Evolutionary conservation across 1,284 basidiomycete species (phyloP).

Genomic region (Leccinum cinnamomeum): DNA sequence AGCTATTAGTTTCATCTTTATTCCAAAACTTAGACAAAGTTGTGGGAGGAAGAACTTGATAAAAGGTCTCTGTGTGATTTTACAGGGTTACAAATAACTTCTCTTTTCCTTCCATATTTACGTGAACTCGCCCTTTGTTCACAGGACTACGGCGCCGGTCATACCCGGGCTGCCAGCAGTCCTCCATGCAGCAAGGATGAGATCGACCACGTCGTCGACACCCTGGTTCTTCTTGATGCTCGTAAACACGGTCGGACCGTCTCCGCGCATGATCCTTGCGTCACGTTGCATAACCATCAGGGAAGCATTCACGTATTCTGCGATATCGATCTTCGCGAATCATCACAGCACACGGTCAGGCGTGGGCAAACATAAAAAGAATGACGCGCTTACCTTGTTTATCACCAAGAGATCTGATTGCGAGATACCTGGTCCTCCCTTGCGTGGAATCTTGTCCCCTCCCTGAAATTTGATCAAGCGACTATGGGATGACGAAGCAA

Average conservation of each 20-base stretch:
- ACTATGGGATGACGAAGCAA: conserved; percentile 9
- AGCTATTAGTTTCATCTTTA: not conserved
- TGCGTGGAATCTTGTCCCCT: conserved; percentile 97
- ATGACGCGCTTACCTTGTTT: conserved; percentile 73
- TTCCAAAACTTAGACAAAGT: not conserved
- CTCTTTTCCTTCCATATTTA: not conserved
- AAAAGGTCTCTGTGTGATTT: not conserved
- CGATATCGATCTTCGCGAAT: conserved; percentile 77
- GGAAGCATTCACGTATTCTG: conserved; percentile 90
- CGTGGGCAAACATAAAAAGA: not conserved
- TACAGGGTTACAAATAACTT: not conserved
- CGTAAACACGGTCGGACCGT: conserved; percentile 92
- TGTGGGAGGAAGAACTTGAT: not conserved
- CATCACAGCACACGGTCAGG: not conserved
- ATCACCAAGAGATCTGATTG: conserved; percentile 94
- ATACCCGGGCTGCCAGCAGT: conserved; percentile 71
- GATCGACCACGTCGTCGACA: conserved; percentile 79
- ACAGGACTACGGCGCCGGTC: conserved; percentile 45
- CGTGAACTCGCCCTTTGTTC: conserved; percentile 30
- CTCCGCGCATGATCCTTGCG: conserved; percentile 89
- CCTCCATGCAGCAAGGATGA: conserved; percentile 87
- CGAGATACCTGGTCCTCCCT: conserved; percentile 96
- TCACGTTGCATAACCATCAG: conserved; percentile 95
- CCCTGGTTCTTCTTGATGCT: conserved; percentile 82
- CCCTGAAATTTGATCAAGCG: conserved; percentile 48